Conservation (phyloP, 2,329 filamentous ascomycete species). For the Fusarium sp. region DNA sequence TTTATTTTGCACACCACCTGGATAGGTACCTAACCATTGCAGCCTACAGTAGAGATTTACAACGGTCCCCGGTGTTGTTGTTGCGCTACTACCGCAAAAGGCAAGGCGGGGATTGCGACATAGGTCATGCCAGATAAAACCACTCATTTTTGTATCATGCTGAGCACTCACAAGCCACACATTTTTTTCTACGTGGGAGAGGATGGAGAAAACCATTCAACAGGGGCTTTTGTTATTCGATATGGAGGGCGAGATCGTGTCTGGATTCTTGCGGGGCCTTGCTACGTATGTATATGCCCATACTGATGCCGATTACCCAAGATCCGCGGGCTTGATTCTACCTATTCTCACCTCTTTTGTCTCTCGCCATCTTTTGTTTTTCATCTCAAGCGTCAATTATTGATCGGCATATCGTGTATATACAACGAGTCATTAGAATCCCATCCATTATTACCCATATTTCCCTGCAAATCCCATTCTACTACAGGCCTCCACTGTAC, state of each 20-base stretch:
- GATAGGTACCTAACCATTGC: constrained; percentile 1
- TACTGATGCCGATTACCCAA: constrained; percentile 32
- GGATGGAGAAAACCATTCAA: constrained; percentile 20
- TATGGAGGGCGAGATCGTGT: background rate
- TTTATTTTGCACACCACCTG: too few relatives aligned
- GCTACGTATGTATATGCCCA: background rate
- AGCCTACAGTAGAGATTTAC: too few relatives aligned
- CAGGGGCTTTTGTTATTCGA: constrained; percentile 24
- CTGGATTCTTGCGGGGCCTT: constrained; percentile 4
- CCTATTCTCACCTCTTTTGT: background rate
- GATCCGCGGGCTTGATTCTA: constrained; percentile 1
- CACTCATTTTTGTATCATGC: constrained; percentile 25
- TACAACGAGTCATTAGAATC: background rate
- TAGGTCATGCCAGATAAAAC: constrained; percentile 32
- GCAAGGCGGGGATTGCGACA: constrained; percentile 44
- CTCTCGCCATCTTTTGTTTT: too few relatives aligned
- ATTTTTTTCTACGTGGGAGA: constrained; percentile 24
- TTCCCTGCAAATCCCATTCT: constrained; percentile 1
- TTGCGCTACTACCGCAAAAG: constrained; percentile 32
- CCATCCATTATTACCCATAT: constrained; percentile 3
- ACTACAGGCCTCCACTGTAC: background rate
- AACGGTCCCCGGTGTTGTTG: constrained; percentile 14
- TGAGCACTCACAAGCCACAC: constrained; percentile 18
- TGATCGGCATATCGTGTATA: background rate
- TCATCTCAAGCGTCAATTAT: background rate